Evolutionary conservation across 805 yeast species (phyloP).

Genomic region (Isabelozyma pseudorhagii): DNA sequence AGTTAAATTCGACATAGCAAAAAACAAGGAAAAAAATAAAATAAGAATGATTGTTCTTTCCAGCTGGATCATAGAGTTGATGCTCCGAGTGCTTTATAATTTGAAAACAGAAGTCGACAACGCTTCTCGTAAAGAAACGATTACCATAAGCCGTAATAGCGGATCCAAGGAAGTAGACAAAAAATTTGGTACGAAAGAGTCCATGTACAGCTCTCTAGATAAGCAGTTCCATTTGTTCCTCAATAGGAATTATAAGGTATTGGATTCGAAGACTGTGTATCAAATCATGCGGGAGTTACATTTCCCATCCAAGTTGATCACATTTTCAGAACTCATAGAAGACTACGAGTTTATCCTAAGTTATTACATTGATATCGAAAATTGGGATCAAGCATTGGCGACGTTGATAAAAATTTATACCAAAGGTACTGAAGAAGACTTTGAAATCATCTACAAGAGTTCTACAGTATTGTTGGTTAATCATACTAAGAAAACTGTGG

Average conservation of each 20-base stretch:
- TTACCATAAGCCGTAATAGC: neutral
- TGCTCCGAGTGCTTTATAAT: constrained; percentile 44
- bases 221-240: constrained; percentile 48
- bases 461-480: constrained; percentile 68
- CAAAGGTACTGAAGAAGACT: constrained; percentile 11
- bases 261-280: constrained; percentile 70
- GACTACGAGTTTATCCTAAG: constrained; percentile 70
- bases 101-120: constrained; percentile 30
- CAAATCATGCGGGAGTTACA: constrained; percentile 70
- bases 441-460: constrained; percentile 54
- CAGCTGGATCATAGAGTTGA: constrained; percentile 65
- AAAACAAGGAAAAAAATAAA: constrained; percentile 21
- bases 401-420: constrained; percentile 48
- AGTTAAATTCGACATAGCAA: constrained; percentile 23
- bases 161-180: neutral
- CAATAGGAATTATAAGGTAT: constrained; percentile 35
- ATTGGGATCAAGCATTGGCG: constrained; percentile 72
- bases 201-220: constrained; percentile 4
- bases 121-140: neutral
- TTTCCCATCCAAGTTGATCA: constrained; percentile 58
- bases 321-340: constrained; percentile 61
- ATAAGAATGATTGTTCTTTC: constrained; percentile 46
- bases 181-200: constrained; percentile 1
- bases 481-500: constrained; percentile 66
- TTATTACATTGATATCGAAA: constrained; percentile 63